Evolutionary conservation across 352 stramenopile genomes (phyloP).

Genomic region (Halophytophthora polymorphica): DNA sequence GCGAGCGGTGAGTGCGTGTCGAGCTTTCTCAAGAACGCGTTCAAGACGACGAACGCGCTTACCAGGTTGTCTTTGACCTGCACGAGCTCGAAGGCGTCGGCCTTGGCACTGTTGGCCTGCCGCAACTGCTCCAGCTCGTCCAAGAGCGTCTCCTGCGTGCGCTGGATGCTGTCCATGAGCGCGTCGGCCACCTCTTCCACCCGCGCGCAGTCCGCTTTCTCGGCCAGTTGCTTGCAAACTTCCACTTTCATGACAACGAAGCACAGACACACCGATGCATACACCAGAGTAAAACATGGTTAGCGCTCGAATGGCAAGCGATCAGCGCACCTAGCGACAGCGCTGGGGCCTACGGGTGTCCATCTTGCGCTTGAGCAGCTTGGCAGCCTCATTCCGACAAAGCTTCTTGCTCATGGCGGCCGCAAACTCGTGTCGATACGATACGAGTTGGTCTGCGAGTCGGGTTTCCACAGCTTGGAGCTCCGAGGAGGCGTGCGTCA

Average conservation of each 20-base stretch:
- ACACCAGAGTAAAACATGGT: background rate
- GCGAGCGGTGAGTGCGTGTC: conserved; percentile 1
- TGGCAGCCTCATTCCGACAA: conserved; percentile 25
- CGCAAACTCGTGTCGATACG: conserved; percentile 22
- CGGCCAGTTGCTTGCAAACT: conserved; percentile 33
- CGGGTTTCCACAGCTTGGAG: conserved; percentile 16
- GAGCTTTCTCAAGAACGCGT: background rate
- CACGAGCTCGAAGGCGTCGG: conserved; percentile 19
- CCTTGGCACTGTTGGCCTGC: conserved; percentile 15
- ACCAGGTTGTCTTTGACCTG: conserved; percentile 50
- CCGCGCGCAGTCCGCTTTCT: conserved; percentile 26
- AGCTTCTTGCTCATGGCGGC: conserved; percentile 18
- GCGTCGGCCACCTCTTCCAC: conserved; percentile 27
- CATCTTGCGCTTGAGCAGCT: conserved; percentile 41
- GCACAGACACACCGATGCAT: background rate
- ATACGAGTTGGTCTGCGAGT: conserved; percentile 17
- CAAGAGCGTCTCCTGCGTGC: conserved; percentile 21
- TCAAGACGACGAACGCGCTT: background rate
- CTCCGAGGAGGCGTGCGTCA: conserved; percentile 8
- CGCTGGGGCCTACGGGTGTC: conserved; percentile 26
- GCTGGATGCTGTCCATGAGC: conserved; percentile 27
- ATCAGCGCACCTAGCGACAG: background rate
- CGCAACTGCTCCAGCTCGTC: conserved; percentile 24
- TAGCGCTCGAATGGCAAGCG: background rate
- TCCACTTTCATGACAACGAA: conserved; percentile 22